These are phyloP conservation scores for Ilex aquifolium DNA, from an alignment of 257 asterid species.

Conservation along the genomic window DNA sequence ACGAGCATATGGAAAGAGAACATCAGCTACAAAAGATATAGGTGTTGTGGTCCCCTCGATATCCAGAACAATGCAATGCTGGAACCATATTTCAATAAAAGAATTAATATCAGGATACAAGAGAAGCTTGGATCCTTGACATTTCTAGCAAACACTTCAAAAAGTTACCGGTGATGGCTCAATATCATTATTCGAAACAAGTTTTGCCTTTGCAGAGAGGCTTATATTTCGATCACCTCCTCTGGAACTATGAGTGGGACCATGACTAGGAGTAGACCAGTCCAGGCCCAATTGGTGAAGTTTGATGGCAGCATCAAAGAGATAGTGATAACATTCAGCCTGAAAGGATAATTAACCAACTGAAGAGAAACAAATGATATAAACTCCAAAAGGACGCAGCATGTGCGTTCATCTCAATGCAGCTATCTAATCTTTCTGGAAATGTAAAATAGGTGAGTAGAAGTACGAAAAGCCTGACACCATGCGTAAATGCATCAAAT, in stretches of 20 bases:
- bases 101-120: conserved; percentile 2
- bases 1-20: conserved; percentile 92
- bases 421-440: too few relatives aligned
- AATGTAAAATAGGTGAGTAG: too few relatives aligned
- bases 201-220: conserved; percentile 30
- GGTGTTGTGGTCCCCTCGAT: conserved; percentile 99
- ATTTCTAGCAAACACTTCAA: conserved; percentile 1
- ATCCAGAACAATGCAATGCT: conserved; percentile 88
- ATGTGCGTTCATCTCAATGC: too few relatives aligned
- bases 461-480: too few relatives aligned
- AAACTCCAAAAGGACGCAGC: background rate
- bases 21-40: conserved; percentile 83
- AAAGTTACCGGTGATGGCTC: conserved; percentile 57
- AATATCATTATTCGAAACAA: conserved; percentile 25
- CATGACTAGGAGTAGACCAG: conserved; percentile 80
- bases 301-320: conserved; percentile 94
- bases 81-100: conserved; percentile 16
- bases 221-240: conserved; percentile 25
- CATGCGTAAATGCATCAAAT: too few relatives aligned
- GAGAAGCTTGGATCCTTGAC: background rate
- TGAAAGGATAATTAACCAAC: conserved; percentile 26
- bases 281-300: conserved; percentile 88
- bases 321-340: conserved; percentile 97
- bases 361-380: conserved; percentile 15
- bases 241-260: conserved; percentile 41